Percentiles rank a stretch among this genome's conserved stretches.
These are phyloP conservation scores for Botrytis squamosa DNA, from an alignment of 2,329 filamentous ascomycete species.

Conservation along the genomic window DNA sequence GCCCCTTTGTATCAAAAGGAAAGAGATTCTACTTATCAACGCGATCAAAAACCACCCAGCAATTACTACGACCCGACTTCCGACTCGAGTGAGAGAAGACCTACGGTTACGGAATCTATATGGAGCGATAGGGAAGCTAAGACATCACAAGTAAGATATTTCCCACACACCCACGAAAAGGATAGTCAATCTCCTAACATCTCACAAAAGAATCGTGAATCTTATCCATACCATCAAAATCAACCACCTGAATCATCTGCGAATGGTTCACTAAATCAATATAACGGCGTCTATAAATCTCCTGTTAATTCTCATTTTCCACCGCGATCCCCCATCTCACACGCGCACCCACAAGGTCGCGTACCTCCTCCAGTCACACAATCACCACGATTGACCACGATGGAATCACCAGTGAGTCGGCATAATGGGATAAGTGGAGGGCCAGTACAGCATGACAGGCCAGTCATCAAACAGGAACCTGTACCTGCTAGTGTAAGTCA, in stretches of 20 bases:
- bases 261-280: conserved; percentile 49
- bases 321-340: conserved; percentile 51
- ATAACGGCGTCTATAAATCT: conserved; percentile 51
- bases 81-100: conserved; percentile 44
- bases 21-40: conserved; percentile 34
- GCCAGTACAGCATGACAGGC: conserved; percentile 33
- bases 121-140: conserved; percentile 35
- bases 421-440: conserved; percentile 42
- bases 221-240: conserved; percentile 47
- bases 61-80: conserved; percentile 49
- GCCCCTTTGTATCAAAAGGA: conserved; percentile 37
- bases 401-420: conserved; percentile 50
- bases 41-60: conserved; percentile 43
- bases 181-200: conserved; percentile 5
- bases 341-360: conserved; percentile 44
- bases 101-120: conserved; percentile 41
- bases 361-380: conserved; percentile 32
- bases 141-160: conserved; percentile 37
- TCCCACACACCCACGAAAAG: conserved; percentile 11
- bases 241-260: conserved; percentile 29
- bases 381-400: conserved; percentile 39
- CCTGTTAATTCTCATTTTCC: conserved; percentile 48
- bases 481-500: conserved; percentile 32
- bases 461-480: conserved; percentile 31
- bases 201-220: conserved; percentile 47